Base-by-base conservation (phyloP, 495 filamentous ascomycete species). In the Penicillium maclennaniae region DNA sequence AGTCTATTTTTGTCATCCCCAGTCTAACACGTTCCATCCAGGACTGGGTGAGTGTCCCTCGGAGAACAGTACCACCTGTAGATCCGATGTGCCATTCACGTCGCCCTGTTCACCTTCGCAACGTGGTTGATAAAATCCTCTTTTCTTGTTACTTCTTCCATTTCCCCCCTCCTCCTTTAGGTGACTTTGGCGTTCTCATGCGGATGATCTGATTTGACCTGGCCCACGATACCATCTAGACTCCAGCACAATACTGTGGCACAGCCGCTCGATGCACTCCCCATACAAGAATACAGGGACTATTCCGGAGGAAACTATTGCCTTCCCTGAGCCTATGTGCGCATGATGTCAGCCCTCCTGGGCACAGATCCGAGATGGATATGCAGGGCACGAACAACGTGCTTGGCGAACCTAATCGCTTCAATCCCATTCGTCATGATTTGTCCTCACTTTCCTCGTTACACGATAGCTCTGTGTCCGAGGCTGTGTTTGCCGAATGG, bases 311-410 rank as follows among this genome's bases (percentile, higher is more conserved):
- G 15, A 12, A 34, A 34, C 31, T 1, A 2, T 34, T 34, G 10
- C 3, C 31, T 34, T 12, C 14, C 31, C 31, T 34, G 3, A 4
- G 31, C 10, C 31, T 34, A 34, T 34, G 31, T 8, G 27, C 58
- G 51, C 58, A 61, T 61, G 20, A 61, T 49, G 31, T 57, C 58
- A 20, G 56, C 56, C n/a, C 46, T 61, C 23, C 47, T 43, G 19
- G 48, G 56, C 46, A 51, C 56, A 8, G 50, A 31, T 31, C 27
- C 27, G 10, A 31, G 27, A 12, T 86, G 74, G 55, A 86, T 76
- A 67, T 87, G 79, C 55, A 84, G 77, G 48, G 73, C 68, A 14
- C 74, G 71, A 54, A 84, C 53, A 6, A 62, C 65, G 67, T 87
- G 84, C 15, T 53, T 47, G 25, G 47, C 9, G 14, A 53, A 43